A percentile compares a stretch with the other conserved stretches of the same genome.
Conservation (phyloP, 139 green algal genomes). For the Gonium pectorale region DNA sequence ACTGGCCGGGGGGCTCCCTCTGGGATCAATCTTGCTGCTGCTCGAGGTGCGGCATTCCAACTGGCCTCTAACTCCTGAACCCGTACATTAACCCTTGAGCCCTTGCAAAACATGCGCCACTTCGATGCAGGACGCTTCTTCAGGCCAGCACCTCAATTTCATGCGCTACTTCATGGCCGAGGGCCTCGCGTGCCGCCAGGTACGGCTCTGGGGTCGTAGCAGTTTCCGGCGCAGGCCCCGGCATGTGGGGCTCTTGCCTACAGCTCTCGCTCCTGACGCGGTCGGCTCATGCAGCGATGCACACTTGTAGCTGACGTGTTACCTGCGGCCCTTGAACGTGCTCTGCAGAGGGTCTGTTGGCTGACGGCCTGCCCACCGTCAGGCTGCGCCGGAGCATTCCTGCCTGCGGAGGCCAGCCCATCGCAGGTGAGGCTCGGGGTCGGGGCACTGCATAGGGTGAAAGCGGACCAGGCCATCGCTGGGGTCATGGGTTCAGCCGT, state of each 20-base stretch:
- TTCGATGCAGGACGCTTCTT: conserved; percentile 67
- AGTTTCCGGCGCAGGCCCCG: no score
- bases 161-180: conserved; percentile 87
- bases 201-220: no score
- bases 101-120: no score
- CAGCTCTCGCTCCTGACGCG: no score
- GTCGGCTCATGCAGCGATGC: no score
- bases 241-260: not conserved
- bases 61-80: not conserved
- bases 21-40: conserved; percentile 76
- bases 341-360: no score
- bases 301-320: no score
- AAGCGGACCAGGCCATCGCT: no score
- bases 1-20: conserved; percentile 81
- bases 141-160: conserved; percentile 71
- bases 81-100: not conserved
- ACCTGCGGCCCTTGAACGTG: no score
- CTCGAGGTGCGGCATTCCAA: conserved; percentile 59
- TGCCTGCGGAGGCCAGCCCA: conserved; percentile 53
- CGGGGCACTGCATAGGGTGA: no score
- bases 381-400: conserved; percentile 51
- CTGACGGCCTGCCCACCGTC: conserved; percentile 13
- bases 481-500: no score
- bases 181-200: conserved; percentile 75
- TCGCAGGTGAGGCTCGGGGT: not conserved